Evolutionary conservation across 2,329 filamentous ascomycete species (phyloP), one percentile per base, ranked within the genome.

Genomic region (Sclerotinia sclerotiorum): DNA sequence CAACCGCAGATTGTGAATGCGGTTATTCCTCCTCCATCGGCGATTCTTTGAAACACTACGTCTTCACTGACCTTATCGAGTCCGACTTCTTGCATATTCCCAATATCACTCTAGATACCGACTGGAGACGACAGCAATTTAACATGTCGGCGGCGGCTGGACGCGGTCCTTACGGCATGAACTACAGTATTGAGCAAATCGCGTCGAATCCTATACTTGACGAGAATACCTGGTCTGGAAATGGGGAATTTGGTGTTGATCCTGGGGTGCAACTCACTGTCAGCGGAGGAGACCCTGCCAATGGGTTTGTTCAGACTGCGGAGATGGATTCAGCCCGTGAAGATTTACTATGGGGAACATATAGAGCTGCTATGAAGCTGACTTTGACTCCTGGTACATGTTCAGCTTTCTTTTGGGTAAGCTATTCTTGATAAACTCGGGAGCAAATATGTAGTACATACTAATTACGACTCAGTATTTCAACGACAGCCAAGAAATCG

Each of bases 401-500:
- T 77, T 88, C 86, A 42, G 90, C 90, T 8, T 93, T 94, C 79
- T 94, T 93, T 79, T 94, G 90, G 87, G 88, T 91, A 79, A 68
- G 79, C 69, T 56, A 44, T 32, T n/a, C 17, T 39, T 60, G 29
- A 11, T 27, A 15, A 35, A 46, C n/a, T 27, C n/a, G 29, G 24
- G n/a, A 7, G 21, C 54, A 8, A 51, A 32, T 17, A 51, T 60
- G 7, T n/a, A 46, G 56, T 19, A 19, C 7, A 62, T 39, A 55
- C 46, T 63, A 51, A 58, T 63, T 70, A 27, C 69, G 27, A 17
- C 7, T 21, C 63, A 92, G 90, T 93, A 92, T 78, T 87, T 86
- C 79, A 92, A 93, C 77, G 88, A 94, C 78, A 90, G 89, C 1
- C 88, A 91, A 75, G 91, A 94, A 75, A 92, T 94, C 73, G 91